phyloP scores from a whole-genome alignment of 805 yeast genomes.

The Cyberlindnera nakhonratchasimensis region DNA sequence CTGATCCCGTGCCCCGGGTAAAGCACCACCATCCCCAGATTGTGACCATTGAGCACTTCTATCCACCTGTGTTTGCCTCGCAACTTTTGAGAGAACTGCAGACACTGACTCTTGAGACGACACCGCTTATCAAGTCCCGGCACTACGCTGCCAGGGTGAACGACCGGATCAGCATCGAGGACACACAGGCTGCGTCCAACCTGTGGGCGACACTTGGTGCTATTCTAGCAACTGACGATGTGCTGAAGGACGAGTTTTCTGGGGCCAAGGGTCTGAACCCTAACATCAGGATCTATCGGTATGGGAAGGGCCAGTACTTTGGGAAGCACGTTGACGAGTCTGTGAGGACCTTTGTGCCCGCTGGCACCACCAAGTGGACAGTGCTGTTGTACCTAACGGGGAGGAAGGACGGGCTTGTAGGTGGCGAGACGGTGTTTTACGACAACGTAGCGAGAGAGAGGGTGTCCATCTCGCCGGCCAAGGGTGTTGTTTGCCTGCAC shows the following conservation, averaged over 20 bases:
- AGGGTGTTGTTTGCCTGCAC: constrained; percentile 58
- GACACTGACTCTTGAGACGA: constrained; percentile 36
- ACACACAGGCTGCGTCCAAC: constrained; percentile 33
- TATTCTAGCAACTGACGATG: constrained; percentile 30
- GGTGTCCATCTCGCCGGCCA: constrained; percentile 42
- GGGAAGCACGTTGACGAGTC: constrained; percentile 61
- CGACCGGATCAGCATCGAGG: constrained; percentile 44
- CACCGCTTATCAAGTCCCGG: constrained; percentile 45
- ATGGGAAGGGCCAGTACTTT: constrained; percentile 54
- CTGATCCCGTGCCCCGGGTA: constrained; percentile 5
- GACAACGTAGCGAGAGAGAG: constrained; percentile 24
- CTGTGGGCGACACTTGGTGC: constrained; percentile 43
- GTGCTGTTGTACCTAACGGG: constrained; percentile 55
- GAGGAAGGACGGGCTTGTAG: constrained; percentile 45
- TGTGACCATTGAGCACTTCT: constrained; percentile 22
- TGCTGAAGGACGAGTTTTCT: constrained; percentile 33
- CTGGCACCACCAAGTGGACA: constrained; percentile 56
- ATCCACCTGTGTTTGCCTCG: constrained; percentile 10
- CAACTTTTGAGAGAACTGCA: constrained; percentile 10
- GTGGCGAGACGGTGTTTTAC: constrained; percentile 60
- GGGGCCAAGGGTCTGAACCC: constrained; percentile 50
- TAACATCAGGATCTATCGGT: constrained; percentile 53
- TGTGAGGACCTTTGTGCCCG: constrained; percentile 32
- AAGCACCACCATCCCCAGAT: constrained; percentile 17
- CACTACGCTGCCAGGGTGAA: constrained; percentile 57